Conservation (phyloP, 495 filamentous ascomycete species). For the Aspergillus homomorphus region DNA sequence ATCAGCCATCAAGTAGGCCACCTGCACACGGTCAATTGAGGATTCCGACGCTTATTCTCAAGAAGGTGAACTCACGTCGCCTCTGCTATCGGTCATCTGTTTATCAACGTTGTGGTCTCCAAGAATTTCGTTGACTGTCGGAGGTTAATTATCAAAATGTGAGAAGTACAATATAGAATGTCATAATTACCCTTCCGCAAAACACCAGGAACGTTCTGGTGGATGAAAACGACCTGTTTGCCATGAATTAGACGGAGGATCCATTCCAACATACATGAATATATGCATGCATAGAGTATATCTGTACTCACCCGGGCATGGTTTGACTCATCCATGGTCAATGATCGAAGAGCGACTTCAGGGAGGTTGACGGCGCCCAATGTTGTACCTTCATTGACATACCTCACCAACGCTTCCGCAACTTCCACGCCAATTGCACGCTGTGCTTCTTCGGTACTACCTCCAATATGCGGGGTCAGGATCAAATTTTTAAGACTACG, state of each 20-base stretch:
- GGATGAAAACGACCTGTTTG: constrained; percentile 80
- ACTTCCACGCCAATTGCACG: constrained; percentile 95
- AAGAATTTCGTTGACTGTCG: constrained; percentile 82
- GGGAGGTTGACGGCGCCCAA: constrained; percentile 93
- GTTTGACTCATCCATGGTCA: constrained; percentile 83
- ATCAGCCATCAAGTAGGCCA: constrained; percentile 97
- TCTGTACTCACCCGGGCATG: constrained; percentile 65
- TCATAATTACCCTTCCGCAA: constrained; percentile 67
- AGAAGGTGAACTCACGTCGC: constrained; percentile 61
- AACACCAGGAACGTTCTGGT: constrained; percentile 93
- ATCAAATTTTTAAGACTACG: constrained; percentile 87
- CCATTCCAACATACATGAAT: constrained; percentile 6
- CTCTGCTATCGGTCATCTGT: constrained; percentile 93
- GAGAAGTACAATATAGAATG: not conserved
- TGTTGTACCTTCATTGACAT: constrained; percentile 90
- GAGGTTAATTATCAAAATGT: not conserved
- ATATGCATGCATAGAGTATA: not conserved
- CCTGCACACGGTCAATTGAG: constrained; percentile 38
- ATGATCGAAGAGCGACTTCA: constrained; percentile 80
- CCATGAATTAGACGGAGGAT: constrained; percentile 13
- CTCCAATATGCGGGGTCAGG: constrained; percentile 93
- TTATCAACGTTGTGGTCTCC: constrained; percentile 97
- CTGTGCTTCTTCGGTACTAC: constrained; percentile 97
- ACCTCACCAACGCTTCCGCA: constrained; percentile 76
- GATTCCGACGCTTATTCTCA: not conserved